Evolutionary conservation across 768 basidiomycete genomes (phyloP), one percentile per base, ranked within the genome.

Genomic region (Phlegmacium glaucopus): DNA sequence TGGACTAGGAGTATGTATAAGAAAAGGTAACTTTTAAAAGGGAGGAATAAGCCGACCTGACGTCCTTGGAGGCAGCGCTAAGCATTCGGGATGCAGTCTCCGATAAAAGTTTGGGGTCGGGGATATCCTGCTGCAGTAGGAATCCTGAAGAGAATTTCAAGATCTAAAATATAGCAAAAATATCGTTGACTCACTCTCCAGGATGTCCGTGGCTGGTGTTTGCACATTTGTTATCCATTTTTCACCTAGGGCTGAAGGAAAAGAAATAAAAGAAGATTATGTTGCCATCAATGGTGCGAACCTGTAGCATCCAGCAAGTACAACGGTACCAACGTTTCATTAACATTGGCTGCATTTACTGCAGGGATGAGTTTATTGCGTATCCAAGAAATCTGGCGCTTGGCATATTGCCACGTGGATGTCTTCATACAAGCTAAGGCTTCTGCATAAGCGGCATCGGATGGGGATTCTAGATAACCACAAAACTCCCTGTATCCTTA

Each of bases 401-500:
- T 91, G 0, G 96, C 91, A 61, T 98, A 99, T 65, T 93, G 87
- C 16, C 87, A 74, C 7, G 94, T 99, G 0, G 87, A 84, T 0
- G 77, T 65, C 63, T 97, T 96, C 85, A 94, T 94, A 8, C 76
- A 76, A 36, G 87, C 83, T 6, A 89, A 67, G 0, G 87, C 87
- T 11, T 69, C 66, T 4, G 66, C 49, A 58, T 85, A 87, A 35
- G 73, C 60, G 3, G 65, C 65, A 11, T 71, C 57, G 8, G 74
- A 56, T 10, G 72, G 63, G 7, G 43, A 27, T n/a, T 69, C 66
- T 22, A 92, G 69, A 64, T 87, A 85, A 17, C 72, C 60, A 52
- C 82, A 72, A 59, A 99, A 97, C 66, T 97, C 95, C 62, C 86
- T 92, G 70, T 90, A 98, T 5, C 96, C 95, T 97, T 30, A 15